Percentiles rank a stretch among this genome's conserved stretches.
Conservation (phyloP, 2,329 filamentous ascomycete species). For the Verticillium albo-atrum region DNA sequence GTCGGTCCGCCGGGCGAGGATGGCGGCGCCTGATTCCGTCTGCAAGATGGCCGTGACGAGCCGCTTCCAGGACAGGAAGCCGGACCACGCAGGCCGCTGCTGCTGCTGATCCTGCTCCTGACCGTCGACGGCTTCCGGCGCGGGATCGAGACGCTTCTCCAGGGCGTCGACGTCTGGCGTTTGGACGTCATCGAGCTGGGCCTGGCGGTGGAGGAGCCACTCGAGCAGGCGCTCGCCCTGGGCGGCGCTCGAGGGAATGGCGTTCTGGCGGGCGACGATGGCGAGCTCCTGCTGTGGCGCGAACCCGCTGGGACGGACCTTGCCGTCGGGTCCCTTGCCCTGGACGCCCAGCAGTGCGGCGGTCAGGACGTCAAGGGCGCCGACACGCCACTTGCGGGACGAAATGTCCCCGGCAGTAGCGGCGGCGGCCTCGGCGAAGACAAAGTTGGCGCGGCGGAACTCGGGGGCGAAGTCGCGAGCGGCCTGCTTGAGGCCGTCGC, state of each 20-base stretch:
- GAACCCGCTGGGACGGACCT: not conserved
- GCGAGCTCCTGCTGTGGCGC: not conserved
- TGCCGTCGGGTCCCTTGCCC: not conserved
- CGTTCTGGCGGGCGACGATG: conserved; percentile 18
- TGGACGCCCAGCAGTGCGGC: conserved; percentile 22
- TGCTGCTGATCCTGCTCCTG: not conserved
- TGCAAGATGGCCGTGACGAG: not conserved
- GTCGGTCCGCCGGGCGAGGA: not conserved
- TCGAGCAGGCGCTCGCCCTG: conserved; percentile 23
- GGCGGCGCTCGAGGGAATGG: conserved; percentile 21
- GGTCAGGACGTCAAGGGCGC: conserved; percentile 38
- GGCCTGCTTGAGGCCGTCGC: conserved; percentile 17
- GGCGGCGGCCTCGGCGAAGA: conserved; percentile 6
- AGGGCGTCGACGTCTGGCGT: not conserved
- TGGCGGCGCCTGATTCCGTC: not conserved
- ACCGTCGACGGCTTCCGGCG: not conserved
- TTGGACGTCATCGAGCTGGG: not conserved
- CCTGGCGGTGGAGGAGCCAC: conserved; percentile 27
- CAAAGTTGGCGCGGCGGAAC: conserved; percentile 7
- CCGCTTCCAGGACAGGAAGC: not conserved
- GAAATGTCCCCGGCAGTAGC: too few species aligned
- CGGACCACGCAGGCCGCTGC: not conserved
- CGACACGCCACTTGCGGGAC: conserved; percentile 30
- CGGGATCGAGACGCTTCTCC: not conserved
- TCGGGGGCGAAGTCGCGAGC: conserved; percentile 24